Percentiles rank a stretch among this genome's conserved stretches.
phyloP scores from a whole-genome alignment of 192 early-diverging fungal species.

The Mortierella claussenii region DNA sequence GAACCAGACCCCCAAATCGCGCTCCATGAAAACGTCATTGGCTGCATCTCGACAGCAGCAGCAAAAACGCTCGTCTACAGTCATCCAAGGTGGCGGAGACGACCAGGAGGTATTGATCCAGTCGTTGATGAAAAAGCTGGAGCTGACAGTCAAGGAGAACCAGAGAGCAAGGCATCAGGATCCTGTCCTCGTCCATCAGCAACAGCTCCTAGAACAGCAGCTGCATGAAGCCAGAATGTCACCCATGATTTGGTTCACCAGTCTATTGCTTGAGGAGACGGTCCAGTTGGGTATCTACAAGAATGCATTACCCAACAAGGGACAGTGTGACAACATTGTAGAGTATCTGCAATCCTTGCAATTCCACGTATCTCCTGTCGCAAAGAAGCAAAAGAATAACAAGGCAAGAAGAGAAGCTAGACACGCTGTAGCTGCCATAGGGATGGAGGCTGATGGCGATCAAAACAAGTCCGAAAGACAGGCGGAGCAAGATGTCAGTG shows the following conservation, averaged over 20 bases:
- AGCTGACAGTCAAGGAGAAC: conserved; percentile 34
- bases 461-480: background rate
- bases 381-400: conserved; percentile 29
- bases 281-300: conserved; percentile 61
- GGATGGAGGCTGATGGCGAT: background rate
- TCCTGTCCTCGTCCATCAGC: conserved; percentile 32
- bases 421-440: conserved; percentile 10
- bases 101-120: conserved; percentile 32
- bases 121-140: conserved; percentile 46
- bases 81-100: background rate
- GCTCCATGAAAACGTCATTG: background rate
- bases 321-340: conserved; percentile 22
- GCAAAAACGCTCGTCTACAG: too few species aligned
- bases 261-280: conserved; percentile 15
- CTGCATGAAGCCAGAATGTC: conserved; percentile 32
- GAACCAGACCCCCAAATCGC: background rate
- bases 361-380: conserved; percentile 1
- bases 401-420: conserved; percentile 22
- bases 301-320: conserved; percentile 42
- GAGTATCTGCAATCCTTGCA: conserved; percentile 32
- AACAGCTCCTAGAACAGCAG: conserved; percentile 30
- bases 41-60: too few species aligned
- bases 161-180: conserved; percentile 25
- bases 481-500: background rate
- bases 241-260: conserved; percentile 58